phyloP scores from a whole-genome alignment of 2,329 filamentous ascomycete genomes.

The Emergomyces pasteurianus region DNA sequence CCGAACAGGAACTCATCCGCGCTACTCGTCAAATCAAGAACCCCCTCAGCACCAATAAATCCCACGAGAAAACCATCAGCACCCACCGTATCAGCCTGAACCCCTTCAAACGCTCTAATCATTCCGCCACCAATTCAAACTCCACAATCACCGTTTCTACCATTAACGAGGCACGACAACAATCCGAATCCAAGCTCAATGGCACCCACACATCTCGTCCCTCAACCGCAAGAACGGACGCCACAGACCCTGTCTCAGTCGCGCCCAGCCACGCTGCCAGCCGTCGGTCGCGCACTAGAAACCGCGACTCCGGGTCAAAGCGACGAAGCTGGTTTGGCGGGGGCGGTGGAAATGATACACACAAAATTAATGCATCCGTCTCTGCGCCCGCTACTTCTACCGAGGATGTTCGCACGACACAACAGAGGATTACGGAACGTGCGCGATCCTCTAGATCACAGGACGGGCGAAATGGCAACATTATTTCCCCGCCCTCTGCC shows the following conservation, averaged over 20 bases:
- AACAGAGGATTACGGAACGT: constrained; percentile 12
- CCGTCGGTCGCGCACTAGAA: constrained; percentile 21
- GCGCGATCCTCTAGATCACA: constrained; percentile 2
- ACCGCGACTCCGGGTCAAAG: constrained; percentile 18
- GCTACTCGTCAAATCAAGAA: constrained; percentile 20
- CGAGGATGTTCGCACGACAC: constrained; percentile 13
- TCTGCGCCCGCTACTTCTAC: constrained; percentile 8
- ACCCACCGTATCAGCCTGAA: constrained; percentile 33
- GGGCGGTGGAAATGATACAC: constrained; percentile 11
- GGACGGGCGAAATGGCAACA: background rate
- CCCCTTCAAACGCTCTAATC: constrained; percentile 30
- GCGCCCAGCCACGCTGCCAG: constrained; percentile 27
- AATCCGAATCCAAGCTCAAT: constrained; percentile 8
- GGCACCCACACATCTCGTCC: constrained; percentile 9
- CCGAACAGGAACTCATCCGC: constrained; percentile 26
- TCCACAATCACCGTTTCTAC: constrained; percentile 20
- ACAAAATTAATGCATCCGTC: constrained; percentile 4
- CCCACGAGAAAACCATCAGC: constrained; percentile 25
- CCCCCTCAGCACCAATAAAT: constrained; percentile 17
- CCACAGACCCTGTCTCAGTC: constrained; percentile 26
- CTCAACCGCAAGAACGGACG: constrained; percentile 12
- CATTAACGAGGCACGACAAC: constrained; percentile 2
- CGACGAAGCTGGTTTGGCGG: constrained; percentile 31
- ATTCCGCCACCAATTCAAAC: constrained; percentile 24
- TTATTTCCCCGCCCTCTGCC: background rate